A percentile compares a stretch with the other conserved stretches of the same genome.
These are phyloP conservation scores for Botryobasidium botryosum DNA, from an alignment of 768 basidiomycete genomes.

Conservation along the genomic window DNA sequence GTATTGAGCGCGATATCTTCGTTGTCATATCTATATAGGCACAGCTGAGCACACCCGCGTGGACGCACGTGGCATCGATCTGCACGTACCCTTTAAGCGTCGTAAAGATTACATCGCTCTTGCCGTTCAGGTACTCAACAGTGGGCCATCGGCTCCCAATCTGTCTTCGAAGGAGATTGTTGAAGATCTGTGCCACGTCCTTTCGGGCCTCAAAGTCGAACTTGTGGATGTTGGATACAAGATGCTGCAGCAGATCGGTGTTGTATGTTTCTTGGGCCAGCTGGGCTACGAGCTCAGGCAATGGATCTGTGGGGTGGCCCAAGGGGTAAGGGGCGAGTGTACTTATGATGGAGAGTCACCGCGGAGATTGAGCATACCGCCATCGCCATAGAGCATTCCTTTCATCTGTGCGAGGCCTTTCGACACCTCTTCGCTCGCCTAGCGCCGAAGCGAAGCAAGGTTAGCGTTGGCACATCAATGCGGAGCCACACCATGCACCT, in stretches of 20 bases:
- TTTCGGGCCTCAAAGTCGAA: slow-evolving; percentile 24
- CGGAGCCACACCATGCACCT: slow-evolving; percentile 33
- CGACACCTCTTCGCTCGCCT: slow-evolving; percentile 82
- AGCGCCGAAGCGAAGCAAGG: not conserved
- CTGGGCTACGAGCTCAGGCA: slow-evolving; percentile 82
- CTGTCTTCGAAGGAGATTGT: slow-evolving; percentile 41
- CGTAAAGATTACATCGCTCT: slow-evolving; percentile 60
- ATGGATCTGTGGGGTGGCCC: slow-evolving; percentile 37
- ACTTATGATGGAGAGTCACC: not conserved
- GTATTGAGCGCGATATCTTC: slow-evolving; percentile 95
- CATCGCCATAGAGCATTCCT: slow-evolving; percentile 70
- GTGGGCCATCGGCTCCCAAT: slow-evolving; percentile 93
- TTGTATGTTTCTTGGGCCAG: slow-evolving; percentile 92
- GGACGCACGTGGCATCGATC: not conserved
- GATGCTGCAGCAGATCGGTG: slow-evolving; percentile 63
- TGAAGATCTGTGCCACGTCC: slow-evolving; percentile 29
- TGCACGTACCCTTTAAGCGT: slow-evolving; percentile 45
- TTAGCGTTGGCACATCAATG: not conserved
- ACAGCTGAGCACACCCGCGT: not conserved
- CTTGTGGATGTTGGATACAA: slow-evolving; percentile 3
- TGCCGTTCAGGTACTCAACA: slow-evolving; percentile 75
- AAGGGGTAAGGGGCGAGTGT: not conserved
- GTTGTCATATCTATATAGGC: slow-evolving; percentile 54
- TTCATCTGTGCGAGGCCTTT: slow-evolving; percentile 88
- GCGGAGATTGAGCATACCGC: slow-evolving; percentile 35